Evolutionary conservation across 192 early-diverging fungal species (phyloP), one percentile per base, ranked within the genome.

Genomic region (Helicostylum pulchrum): DNA sequence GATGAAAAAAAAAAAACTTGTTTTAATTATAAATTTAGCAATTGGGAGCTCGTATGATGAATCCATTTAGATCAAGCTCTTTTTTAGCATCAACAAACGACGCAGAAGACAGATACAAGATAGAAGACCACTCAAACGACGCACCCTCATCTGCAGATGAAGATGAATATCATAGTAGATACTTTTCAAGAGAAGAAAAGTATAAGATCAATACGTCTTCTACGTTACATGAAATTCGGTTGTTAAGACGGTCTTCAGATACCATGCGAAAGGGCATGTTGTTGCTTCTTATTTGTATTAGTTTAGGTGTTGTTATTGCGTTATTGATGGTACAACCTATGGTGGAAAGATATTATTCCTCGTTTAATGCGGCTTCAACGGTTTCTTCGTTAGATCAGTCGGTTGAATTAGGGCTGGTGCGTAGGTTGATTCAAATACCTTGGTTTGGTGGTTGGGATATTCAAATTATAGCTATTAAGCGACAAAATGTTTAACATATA

Each of bases 381-480:
- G n/a, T 53, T 30, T 54, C 9, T 32, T 20, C 8, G 12, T 20
- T 20, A 11, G 30, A 42, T 64, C 20, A 9, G n/a, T 19, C 44
- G 34, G 14, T 46, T 21, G 43, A 49, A 51, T 17, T 21, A 19
- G 66, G 3, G 2, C 26, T 60, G 48, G 34, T 39, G 31, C 46
- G 43, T 17, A 21, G 26, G 10, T 20, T 67, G 20, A 31, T 57
- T 21, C 46, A 48, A 2, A 14, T 67, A 19, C 66, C 66, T 23
- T 67, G 66, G 66, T 61, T 67, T 61, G 50, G 66, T 17, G 48
- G 57, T 11, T 67, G 66, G 66, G 32, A 67, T 19, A 19, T 67
- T 20, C 66, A 67, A 26, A 8, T 67, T 31, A 64, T 64, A 20
- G 63, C 63, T 45, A 54, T 64, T 64, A 53, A 26, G 21, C 52